Evolutionary conservation across 2,329 filamentous ascomycete species (phyloP).

Genomic region (Chrysoporthe cubensis): DNA sequence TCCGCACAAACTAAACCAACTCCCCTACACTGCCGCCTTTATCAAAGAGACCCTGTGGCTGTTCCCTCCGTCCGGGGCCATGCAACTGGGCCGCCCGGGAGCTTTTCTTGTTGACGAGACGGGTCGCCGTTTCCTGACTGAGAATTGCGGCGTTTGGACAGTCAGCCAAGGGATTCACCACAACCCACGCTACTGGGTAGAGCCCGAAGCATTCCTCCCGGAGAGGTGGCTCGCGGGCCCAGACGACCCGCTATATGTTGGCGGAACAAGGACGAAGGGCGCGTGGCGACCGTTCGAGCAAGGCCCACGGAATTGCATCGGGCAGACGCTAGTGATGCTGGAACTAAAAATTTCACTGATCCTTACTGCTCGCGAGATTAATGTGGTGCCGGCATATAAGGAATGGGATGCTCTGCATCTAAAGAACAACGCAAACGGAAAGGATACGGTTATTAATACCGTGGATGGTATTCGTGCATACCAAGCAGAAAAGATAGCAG

Average conservation of each 20-base stretch:
- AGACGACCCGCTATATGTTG: constrained; percentile 30
- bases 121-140: constrained; percentile 39
- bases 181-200: constrained; percentile 37
- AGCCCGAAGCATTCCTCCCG: constrained; percentile 40
- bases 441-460: no score
- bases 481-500: no score
- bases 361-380: constrained; percentile 28
- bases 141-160: constrained; percentile 31
- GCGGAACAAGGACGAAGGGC: constrained; percentile 20
- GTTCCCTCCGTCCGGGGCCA: constrained; percentile 50
- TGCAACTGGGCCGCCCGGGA: constrained; percentile 39
- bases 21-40: constrained; percentile 41
- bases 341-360: constrained; percentile 35
- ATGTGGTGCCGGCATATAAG: no score
- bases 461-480: no score
- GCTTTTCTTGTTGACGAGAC: constrained; percentile 44
- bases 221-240: constrained; percentile 42
- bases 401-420: no score
- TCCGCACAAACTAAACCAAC: constrained; percentile 34
- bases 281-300: constrained; percentile 36
- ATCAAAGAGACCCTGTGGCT: constrained; percentile 44
- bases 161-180: constrained; percentile 39
- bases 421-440: no score
- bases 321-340: constrained; percentile 36
- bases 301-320: constrained; percentile 38